Evolutionary conservation across 768 basidiomycete genomes (phyloP), one percentile per base, ranked within the genome.

Genomic region (Rickenella mellea): DNA sequence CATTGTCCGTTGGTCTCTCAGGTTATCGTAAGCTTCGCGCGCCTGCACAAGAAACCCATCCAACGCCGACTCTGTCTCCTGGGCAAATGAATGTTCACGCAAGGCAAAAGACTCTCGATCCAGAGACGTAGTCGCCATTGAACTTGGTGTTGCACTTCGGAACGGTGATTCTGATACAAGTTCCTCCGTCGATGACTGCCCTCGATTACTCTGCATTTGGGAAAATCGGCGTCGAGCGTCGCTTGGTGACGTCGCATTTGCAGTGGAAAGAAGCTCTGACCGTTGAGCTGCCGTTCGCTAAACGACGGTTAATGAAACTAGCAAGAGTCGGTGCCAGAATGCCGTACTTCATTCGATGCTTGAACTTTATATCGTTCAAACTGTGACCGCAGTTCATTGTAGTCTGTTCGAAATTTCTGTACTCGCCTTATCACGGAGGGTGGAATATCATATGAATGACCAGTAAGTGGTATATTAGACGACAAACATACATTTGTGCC

Each of bases 21-120:
- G 65, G 56, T 92, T 94, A 49, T 94, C 89, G 54, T 96, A 61
- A 15, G 90, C 91, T 26, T 92, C 89, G 43, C 84, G 70, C 1
- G 96, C 96, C 58, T 98, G 94, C 1, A 87, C 80, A 38, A 99
- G 64, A 56, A 94, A 97, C 12, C 86, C 84, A 49, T 99, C 96
- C 46, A 99, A 66, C 36, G 79, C 72, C 17, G 72, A 68, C 43
- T 92, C 83, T 4, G 91, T 83, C 46, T 80, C 79, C 51, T 88
- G 80, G 12, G 97, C 68, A 56, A 97, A 98, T 2, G 79, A 74
- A 58, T 97, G 88, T 62, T 99, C 96, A 15, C 78, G 70, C 39
- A 98, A 66, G 0, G 91, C 91, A 39, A 87, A 78, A 32, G 76
- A 70, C 47, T 92, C 88, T 27, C 91, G 71, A 7, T 68, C 60